These are phyloP conservation scores for Suhomyces sp. DNA, from an alignment of 805 yeast genomes.

Conservation along the genomic window DNA sequence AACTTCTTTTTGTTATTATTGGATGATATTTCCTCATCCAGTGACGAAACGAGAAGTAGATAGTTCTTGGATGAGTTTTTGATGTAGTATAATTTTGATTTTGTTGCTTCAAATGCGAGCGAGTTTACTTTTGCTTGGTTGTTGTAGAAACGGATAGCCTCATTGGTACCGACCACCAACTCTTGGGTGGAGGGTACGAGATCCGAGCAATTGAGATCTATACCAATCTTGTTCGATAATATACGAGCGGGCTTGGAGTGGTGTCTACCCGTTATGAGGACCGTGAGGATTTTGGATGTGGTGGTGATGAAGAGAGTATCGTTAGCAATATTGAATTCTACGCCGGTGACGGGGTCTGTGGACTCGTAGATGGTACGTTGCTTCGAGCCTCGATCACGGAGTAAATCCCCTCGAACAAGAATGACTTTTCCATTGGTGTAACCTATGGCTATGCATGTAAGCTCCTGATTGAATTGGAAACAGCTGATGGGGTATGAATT, in stretches of 20 bases:
- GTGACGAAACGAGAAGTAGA: constrained; percentile 57
- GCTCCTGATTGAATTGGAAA: constrained; percentile 51
- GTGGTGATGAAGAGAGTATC: constrained; percentile 67
- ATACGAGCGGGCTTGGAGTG: constrained; percentile 57
- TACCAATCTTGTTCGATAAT: constrained; percentile 48
- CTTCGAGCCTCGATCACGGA: constrained; percentile 86
- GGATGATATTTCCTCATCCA: constrained; percentile 23
- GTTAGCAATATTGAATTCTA: constrained; percentile 56
- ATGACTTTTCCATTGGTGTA: constrained; percentile 83
- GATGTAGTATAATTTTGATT: constrained; percentile 50
- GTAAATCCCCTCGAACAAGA: constrained; percentile 80
- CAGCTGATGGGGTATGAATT: constrained; percentile 80
- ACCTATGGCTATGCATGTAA: constrained; percentile 71
- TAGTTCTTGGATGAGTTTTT: constrained; percentile 39
- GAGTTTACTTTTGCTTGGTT: constrained; percentile 53
- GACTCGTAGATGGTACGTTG: constrained; percentile 78
- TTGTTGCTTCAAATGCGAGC: constrained; percentile 56
- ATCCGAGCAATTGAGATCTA: constrained; percentile 49
- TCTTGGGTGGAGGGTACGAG: constrained; percentile 43
- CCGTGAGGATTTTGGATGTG: constrained; percentile 65
- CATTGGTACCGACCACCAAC: constrained; percentile 64
- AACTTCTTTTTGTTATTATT: constrained; percentile 13
- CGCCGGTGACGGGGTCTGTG: constrained; percentile 77
- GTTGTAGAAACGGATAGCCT: constrained; percentile 64
- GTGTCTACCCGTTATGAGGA: constrained; percentile 77